A percentile compares a stretch with the other conserved stretches of the same genome.
Conservation (phyloP, 805 yeast species). For the Candida taoyuanica region DNA sequence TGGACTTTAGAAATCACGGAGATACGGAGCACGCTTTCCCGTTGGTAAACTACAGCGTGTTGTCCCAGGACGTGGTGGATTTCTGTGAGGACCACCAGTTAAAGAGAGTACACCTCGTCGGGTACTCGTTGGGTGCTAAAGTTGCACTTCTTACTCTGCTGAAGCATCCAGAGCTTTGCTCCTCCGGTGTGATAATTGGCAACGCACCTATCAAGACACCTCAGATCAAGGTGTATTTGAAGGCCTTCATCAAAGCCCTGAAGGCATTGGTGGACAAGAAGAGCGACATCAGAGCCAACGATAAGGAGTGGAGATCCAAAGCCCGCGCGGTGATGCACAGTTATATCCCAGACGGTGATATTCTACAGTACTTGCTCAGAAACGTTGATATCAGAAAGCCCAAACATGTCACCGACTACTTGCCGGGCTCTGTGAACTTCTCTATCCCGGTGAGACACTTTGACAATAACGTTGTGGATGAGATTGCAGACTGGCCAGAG, state of each 20-base stretch:
- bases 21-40: conserved; percentile 38
- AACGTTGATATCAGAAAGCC: conserved; percentile 31
- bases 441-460: conserved; percentile 28
- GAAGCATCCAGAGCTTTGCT: conserved; percentile 34
- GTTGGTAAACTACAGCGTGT: conserved; percentile 32
- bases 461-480: conserved; percentile 20
- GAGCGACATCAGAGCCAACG: conserved; percentile 19
- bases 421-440: conserved; percentile 28
- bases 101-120: conserved; percentile 30
- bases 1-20: conserved; percentile 51
- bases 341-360: conserved; percentile 22
- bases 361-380: conserved; percentile 33
- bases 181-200: conserved; percentile 40
- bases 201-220: conserved; percentile 37
- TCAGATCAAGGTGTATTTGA: conserved; percentile 31
- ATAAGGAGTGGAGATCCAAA: conserved; percentile 27
- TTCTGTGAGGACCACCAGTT: conserved; percentile 31
- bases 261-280: conserved; percentile 33
- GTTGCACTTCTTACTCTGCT: conserved; percentile 42
- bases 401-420: conserved; percentile 20
- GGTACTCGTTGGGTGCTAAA: conserved; percentile 53
- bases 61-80: conserved; percentile 38
- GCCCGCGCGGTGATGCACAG: conserved; percentile 20
- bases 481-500: conserved; percentile 31
- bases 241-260: conserved; percentile 36